Conservation (phyloP, 176 grass and related monocot species). For the Bolboschoenus planiculmis region DNA sequence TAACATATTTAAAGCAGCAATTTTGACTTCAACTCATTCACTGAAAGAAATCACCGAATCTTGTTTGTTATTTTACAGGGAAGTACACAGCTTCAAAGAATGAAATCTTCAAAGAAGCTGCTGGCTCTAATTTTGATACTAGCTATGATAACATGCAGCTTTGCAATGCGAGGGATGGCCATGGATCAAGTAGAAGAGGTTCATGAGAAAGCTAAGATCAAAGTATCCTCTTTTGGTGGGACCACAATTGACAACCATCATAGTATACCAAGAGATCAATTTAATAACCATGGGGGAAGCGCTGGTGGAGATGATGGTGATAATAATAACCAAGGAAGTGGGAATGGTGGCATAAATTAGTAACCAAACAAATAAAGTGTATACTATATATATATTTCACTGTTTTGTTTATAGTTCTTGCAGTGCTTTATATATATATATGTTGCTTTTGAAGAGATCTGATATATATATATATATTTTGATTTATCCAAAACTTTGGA, state of each 20-base stretch:
- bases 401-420: background rate
- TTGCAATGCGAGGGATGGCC: conserved; percentile 16
- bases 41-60: background rate
- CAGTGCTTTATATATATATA: background rate
- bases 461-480: background rate
- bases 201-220: background rate
- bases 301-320: conserved; percentile 7
- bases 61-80: background rate
- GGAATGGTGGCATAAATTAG: conserved; percentile 15
- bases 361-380: background rate
- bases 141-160: conserved; percentile 1
- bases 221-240: conserved; percentile 4
- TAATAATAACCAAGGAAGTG: background rate
- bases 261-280: conserved; percentile 34
- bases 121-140: conserved; percentile 18
- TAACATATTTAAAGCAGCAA: too few relatives aligned
- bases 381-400: background rate
- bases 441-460: background rate
- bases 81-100: background rate
- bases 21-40: background rate
- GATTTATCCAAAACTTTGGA: background rate
- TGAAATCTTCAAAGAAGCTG: conserved; percentile 22
- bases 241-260: conserved; percentile 32
- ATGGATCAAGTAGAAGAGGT: conserved; percentile 28
- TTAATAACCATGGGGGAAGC: conserved; percentile 10